Conservation (phyloP, 2,329 filamentous ascomycete genomes). For the Pestalotiopsis sp. region DNA sequence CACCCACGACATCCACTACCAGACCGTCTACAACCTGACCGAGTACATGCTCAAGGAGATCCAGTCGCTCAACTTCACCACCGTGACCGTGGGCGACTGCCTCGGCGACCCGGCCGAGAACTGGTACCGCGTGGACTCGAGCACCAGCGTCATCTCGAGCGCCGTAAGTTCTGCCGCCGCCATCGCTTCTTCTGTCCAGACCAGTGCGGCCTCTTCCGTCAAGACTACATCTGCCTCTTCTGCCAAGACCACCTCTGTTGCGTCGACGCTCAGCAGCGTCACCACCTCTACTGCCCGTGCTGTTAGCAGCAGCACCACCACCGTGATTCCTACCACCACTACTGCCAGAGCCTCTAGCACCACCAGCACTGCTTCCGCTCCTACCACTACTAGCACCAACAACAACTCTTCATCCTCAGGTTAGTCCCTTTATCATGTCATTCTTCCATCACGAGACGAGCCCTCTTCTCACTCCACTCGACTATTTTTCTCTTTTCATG, state of each 20-base stretch:
- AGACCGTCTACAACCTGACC: conserved; percentile 45
- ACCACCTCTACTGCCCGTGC: conserved; percentile 17
- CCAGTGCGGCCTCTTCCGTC: conserved; percentile 17
- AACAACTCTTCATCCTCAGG: conserved; percentile 2
- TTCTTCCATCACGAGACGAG: neutral
- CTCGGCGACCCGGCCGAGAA: conserved; percentile 41
- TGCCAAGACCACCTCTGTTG: conserved; percentile 13
- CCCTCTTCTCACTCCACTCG: neutral
- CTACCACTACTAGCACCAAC: neutral
- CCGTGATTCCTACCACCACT: neutral
- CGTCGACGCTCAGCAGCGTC: conserved; percentile 2
- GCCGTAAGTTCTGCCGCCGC: neutral
- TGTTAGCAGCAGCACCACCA: neutral
- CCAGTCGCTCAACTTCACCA: conserved; percentile 33
- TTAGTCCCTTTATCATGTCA: neutral
- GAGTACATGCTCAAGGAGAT: conserved; percentile 35
- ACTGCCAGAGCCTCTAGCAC: conserved; percentile 8
- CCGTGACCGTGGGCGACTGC: conserved; percentile 49
- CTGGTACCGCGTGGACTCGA: conserved; percentile 41
- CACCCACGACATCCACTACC: conserved; percentile 53
- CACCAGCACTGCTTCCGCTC: conserved; percentile 4
- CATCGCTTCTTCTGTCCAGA: conserved; percentile 11
- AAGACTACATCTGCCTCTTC: conserved; percentile 18
- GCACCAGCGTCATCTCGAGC: conserved; percentile 3
- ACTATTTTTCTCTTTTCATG: neutral